These are phyloP conservation scores for Aspergillus ellipticus DNA, from an alignment of 495 filamentous ascomycete species.

Conservation along the genomic window DNA sequence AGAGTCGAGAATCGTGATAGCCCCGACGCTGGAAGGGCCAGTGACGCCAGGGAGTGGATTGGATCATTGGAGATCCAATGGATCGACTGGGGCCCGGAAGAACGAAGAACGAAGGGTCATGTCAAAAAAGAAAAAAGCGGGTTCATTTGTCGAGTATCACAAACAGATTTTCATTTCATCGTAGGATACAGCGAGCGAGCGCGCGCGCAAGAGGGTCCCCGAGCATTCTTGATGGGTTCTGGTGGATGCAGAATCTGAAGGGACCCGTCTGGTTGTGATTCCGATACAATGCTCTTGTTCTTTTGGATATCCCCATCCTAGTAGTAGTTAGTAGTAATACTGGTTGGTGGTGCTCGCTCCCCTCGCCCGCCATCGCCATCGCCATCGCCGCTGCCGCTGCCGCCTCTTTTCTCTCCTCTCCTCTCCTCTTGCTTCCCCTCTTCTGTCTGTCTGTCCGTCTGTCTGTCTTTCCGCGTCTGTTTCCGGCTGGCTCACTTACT, in stretches of 20 bases:
- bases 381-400: background rate
- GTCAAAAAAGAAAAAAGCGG: background rate
- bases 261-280: background rate
- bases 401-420: constrained; percentile 1
- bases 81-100: background rate
- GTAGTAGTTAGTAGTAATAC: background rate
- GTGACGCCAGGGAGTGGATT: background rate
- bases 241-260: too few species aligned
- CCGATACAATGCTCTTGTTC: too few species aligned
- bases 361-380: background rate
- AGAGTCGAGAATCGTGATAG: background rate
- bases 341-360: background rate
- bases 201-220: too few species aligned
- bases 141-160: constrained; percentile 3
- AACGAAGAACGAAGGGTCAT: background rate
- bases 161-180: background rate
- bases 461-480: background rate
- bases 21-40: background rate
- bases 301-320: too few species aligned
- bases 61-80: background rate
- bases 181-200: too few species aligned
- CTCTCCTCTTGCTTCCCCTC: background rate
- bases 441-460: background rate
- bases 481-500: too few species aligned
- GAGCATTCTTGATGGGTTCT: too few species aligned